phyloP scores from a whole-genome alignment of 129 eudicot species.

The Flaveria trinervia region DNA sequence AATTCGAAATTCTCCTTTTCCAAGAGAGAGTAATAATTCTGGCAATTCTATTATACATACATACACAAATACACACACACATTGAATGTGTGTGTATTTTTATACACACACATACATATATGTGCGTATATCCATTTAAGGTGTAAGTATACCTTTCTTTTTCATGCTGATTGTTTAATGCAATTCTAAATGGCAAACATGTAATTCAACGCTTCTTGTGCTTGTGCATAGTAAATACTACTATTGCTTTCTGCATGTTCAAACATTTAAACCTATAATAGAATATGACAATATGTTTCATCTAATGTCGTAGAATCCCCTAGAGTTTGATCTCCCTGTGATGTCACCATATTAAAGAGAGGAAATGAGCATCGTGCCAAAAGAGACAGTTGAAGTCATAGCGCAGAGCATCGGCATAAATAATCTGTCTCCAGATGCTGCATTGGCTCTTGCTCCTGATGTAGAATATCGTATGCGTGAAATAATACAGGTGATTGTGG shows the following conservation, averaged over 20 bases:
- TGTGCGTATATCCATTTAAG: background rate
- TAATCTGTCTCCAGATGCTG: conserved; percentile 60
- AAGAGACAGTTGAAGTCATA: conserved; percentile 71
- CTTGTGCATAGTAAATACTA: background rate
- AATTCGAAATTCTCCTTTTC: background rate
- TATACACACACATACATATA: background rate
- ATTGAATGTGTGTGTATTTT: background rate
- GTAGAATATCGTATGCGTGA: conserved; percentile 82
- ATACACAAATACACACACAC: no score
- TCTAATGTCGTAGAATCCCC: conserved; percentile 13
- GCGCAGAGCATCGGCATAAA: conserved; percentile 73
- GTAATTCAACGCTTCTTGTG: background rate
- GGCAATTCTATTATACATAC: background rate
- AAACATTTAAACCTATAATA: background rate
- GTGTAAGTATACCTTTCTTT: background rate
- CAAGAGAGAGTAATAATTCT: background rate
- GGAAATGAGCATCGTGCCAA: conserved; percentile 70
- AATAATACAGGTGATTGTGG: conserved; percentile 59
- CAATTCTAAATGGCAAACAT: background rate
- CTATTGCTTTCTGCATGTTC: background rate
- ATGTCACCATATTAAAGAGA: conserved; percentile 18
- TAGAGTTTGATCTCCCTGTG: conserved; percentile 13
- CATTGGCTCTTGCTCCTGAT: conserved; percentile 75
- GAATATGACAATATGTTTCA: background rate
- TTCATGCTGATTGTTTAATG: background rate